These are phyloP conservation scores for Trichophaea hybrida DNA, from an alignment of 2,329 filamentous ascomycete species.

Conservation along the genomic window DNA sequence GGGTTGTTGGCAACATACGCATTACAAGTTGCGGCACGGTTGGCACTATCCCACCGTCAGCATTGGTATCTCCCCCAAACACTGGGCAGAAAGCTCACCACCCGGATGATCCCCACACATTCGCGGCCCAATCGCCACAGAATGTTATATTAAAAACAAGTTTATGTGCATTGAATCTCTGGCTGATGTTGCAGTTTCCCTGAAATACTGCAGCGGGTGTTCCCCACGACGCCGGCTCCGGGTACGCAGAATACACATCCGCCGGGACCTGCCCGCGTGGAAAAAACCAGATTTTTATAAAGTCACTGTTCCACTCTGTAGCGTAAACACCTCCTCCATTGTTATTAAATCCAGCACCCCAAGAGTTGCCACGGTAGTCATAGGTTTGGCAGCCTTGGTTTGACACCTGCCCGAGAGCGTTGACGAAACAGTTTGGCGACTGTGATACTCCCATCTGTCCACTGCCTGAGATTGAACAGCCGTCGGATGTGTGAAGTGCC, in stretches of 20 bases:
- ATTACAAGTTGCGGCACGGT: constrained; percentile 42
- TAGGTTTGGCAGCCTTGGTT: constrained; percentile 45
- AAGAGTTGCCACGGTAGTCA: constrained; percentile 38
- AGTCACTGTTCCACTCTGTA: constrained; percentile 57
- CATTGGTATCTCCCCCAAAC: constrained; percentile 19
- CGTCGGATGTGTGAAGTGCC: constrained; percentile 51
- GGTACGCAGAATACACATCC: constrained; percentile 45
- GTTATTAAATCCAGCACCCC: constrained; percentile 57
- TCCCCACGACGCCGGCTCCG: constrained; percentile 56
- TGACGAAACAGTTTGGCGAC: constrained; percentile 44
- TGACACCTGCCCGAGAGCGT: constrained; percentile 32
- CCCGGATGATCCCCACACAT: constrained; percentile 42
- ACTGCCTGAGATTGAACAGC: constrained; percentile 43
- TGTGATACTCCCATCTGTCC: constrained; percentile 36
- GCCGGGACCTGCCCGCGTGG: constrained; percentile 49
- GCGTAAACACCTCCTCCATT: constrained; percentile 55
- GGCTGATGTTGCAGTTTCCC: constrained; percentile 55
- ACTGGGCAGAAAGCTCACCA: constrained; percentile 42
- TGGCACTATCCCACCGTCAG: constrained; percentile 1
- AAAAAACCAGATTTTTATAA: constrained; percentile 75
- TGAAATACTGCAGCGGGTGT: constrained; percentile 53
- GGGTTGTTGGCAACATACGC: constrained; percentile 61
- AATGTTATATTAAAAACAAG: constrained; percentile 74
- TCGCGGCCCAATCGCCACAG: constrained; percentile 76
- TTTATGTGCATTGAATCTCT: constrained; percentile 55